Evolutionary conservation across 139 green algal species (phyloP), one percentile per base, ranked within the genome.

Genomic region (Chlorella ohadii): DNA sequence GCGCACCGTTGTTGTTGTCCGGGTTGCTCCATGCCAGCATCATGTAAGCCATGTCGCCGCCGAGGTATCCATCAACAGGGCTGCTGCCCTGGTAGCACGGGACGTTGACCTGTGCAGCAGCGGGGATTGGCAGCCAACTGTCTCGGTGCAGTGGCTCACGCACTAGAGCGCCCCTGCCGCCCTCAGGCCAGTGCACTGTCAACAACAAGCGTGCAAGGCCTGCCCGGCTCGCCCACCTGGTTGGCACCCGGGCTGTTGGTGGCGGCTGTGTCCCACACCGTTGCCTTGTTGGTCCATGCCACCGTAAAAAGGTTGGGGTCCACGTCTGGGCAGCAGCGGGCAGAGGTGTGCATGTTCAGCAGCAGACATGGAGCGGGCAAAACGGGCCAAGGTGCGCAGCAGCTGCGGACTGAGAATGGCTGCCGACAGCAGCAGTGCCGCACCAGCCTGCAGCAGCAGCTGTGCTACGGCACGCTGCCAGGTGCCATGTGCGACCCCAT

Each of bases 201-300:
- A n/a, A n/a, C n/a, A n/a, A n/a, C n/a, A n/a, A n/a, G n/a, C n/a
- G n/a, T n/a, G n/a, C n/a, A n/a, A n/a, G n/a, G n/a, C n/a, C n/a
- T n/a, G n/a, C n/a, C n/a, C n/a, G n/a, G n/a, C n/a, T n/a, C n/a
- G 12, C 51, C 51, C 51, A 59, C 51, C 51, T 59, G 9, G 9
- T 9, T 23, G 51, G 51, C 51, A 22, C 15, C 51, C 2, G 51
- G 12, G 31, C 33, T 19, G 47, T 84, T 84, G 31, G 38, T 6
- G 5, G 65, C 65, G 25, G 65, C 79, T 13, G 56, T 57, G 65
- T 84, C 79, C 79, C 79, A 84, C 27, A 77, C 79, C 6, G 79
- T 67, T 4, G 66, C 79, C 6, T 70, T 44, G 79, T 36, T 64
- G 13, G 25, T 41, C 22, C 57, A 27, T 2, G 79, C 34, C 51